These are phyloP conservation scores for Boletus barrowsii DNA, from an alignment of 768 basidiomycete genomes.

Conservation along the genomic window DNA sequence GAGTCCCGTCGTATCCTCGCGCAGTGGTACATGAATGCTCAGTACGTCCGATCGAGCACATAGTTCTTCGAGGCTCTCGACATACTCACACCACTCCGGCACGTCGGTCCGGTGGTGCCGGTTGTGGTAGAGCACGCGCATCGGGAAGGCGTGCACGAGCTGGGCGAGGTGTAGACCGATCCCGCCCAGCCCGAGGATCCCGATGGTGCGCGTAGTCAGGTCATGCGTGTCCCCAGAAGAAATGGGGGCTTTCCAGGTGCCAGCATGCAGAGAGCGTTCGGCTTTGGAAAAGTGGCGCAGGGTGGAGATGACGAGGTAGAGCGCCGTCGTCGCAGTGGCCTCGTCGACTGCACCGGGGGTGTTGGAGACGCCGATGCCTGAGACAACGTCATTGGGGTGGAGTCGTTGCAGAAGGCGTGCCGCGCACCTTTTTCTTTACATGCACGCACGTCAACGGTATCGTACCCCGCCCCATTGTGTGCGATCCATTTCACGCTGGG, in stretches of 20 bases:
- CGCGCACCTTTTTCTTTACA: constrained; percentile 69
- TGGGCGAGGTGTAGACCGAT: constrained; percentile 71
- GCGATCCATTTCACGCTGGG: constrained; percentile 74
- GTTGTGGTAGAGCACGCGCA: constrained; percentile 85
- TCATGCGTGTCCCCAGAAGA: constrained; percentile 54
- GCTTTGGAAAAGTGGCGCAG: constrained; percentile 68
- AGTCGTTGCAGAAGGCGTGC: no score
- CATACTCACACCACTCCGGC: constrained; percentile 78
- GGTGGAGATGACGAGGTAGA: constrained; percentile 78
- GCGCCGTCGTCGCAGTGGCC: constrained; percentile 84
- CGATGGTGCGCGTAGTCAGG: constrained; percentile 64
- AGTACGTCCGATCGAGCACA: constrained; percentile 75
- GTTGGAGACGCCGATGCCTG: constrained; percentile 73
- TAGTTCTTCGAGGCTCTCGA: constrained; percentile 60
- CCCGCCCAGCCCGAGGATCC: constrained; percentile 73
- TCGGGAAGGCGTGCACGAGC: constrained; percentile 76
- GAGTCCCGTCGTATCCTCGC: constrained; percentile 63
- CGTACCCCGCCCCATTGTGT: constrained; percentile 87
- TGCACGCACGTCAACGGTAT: constrained; percentile 72
- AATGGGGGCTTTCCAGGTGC: constrained; percentile 59
- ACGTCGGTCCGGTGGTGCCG: constrained; percentile 52
- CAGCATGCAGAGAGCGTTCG: constrained; percentile 50
- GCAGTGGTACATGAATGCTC: constrained; percentile 82
- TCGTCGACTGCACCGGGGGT: constrained; percentile 90
- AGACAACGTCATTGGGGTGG: no score